Conservation (phyloP, 1,284 basidiomycete genomes). For the Ustanciosporium gigantosporum region DNA sequence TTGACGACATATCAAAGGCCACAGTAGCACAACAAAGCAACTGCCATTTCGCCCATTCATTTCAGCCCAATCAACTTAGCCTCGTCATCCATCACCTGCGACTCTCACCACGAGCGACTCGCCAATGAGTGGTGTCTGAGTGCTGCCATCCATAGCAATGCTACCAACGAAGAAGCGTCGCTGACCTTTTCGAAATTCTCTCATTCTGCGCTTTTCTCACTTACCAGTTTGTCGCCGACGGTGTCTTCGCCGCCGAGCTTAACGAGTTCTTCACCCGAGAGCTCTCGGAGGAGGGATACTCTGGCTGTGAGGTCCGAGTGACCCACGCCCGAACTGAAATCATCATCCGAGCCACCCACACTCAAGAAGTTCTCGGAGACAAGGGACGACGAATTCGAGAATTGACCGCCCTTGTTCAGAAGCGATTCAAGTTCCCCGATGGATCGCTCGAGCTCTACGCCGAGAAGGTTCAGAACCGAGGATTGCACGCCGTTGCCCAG, state of each 20-base stretch:
- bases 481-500: slow-evolving; percentile 97
- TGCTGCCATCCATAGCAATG: too few species aligned
- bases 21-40: too few species aligned
- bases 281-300: slow-evolving; percentile 99
- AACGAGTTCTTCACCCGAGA: slow-evolving; percentile 98
- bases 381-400: slow-evolving; percentile 99
- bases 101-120: too few species aligned
- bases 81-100: too few species aligned
- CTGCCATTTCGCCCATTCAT: too few species aligned
- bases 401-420: slow-evolving; percentile 96
- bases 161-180: too few species aligned
- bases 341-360: slow-evolving; percentile 99
- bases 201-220: too few species aligned
- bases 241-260: slow-evolving; percentile 97
- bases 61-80: too few species aligned
- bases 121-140: too few species aligned
- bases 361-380: slow-evolving; percentile 99
- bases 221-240: slow-evolving; percentile 91
- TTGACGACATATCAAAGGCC: too few species aligned
- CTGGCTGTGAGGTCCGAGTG: slow-evolving; percentile 99
- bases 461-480: slow-evolving; percentile 99
- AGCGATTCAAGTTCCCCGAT: slow-evolving; percentile 99
- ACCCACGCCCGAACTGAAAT: slow-evolving; percentile 99
- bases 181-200: too few species aligned
- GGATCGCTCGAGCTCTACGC: slow-evolving; percentile 98